These are phyloP conservation scores for Nitzschia inconspicua DNA, from an alignment of 108 stramenopile genomes.

Conservation along the genomic window DNA sequence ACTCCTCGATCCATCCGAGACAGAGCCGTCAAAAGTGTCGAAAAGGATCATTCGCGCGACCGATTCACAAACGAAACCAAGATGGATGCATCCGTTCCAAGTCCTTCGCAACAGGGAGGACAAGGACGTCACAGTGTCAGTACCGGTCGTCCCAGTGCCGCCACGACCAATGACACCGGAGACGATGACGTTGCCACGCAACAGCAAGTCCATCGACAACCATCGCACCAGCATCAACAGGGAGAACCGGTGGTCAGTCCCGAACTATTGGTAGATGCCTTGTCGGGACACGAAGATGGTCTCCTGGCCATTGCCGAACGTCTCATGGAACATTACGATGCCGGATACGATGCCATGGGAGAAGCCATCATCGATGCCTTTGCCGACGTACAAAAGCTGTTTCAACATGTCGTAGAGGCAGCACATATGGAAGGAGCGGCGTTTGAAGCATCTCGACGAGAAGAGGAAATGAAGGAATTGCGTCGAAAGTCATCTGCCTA, in stretches of 20 bases:
- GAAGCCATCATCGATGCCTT: slow-evolving; percentile 82
- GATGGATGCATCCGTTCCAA: neutral
- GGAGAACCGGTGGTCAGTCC: slow-evolving; percentile 59
- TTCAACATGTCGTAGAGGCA: slow-evolving; percentile 88
- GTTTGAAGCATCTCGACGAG: slow-evolving; percentile 64
- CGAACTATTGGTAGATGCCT: slow-evolving; percentile 81
- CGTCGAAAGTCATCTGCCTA: slow-evolving; percentile 18
- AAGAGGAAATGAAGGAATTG: slow-evolving; percentile 55
- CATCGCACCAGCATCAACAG: slow-evolving; percentile 3
- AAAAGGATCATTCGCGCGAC: neutral
- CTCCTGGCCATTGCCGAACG: slow-evolving; percentile 83
- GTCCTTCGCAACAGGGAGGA: no score
- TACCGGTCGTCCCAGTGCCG: neutral
- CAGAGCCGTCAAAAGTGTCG: slow-evolving; percentile 34
- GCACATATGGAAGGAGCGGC: slow-evolving; percentile 92
- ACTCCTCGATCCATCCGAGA: slow-evolving; percentile 34
- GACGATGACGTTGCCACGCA: neutral
- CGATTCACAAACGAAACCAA: neutral
- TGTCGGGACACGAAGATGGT: slow-evolving; percentile 86
- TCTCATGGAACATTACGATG: slow-evolving; percentile 82
- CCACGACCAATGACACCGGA: neutral
- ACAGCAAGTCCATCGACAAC: neutral
- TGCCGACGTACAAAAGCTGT: slow-evolving; percentile 82
- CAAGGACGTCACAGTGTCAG: no score
- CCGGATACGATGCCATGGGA: slow-evolving; percentile 86